These are phyloP conservation scores for Cardamine occulta DNA, from an alignment of 345 rosid species.

Conservation along the genomic window DNA sequence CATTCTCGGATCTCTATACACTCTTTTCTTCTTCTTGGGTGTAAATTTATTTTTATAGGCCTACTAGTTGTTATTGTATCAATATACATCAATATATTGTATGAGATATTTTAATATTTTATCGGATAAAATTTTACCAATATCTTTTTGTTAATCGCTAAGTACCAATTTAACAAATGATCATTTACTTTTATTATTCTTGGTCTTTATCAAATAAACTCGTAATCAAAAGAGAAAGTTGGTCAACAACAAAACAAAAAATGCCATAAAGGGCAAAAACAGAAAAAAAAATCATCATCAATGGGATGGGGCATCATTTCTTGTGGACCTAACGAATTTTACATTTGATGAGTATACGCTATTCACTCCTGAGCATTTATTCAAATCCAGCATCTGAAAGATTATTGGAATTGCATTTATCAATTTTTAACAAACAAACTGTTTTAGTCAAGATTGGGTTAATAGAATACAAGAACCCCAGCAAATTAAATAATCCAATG, in stretches of 20 bases:
- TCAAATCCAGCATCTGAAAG: conserved; percentile 22
- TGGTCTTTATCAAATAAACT: neutral
- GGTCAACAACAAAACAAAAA: conserved; percentile 3
- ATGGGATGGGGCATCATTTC: conserved; percentile 1
- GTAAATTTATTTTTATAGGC: neutral
- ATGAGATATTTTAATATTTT: neutral
- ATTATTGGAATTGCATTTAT: conserved; percentile 5
- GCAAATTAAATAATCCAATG: neutral
- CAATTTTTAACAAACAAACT: neutral
- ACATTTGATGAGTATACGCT: neutral
- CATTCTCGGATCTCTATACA: neutral
- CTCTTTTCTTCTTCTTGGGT: neutral
- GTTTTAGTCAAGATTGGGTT: neutral
- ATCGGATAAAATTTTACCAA: neutral
- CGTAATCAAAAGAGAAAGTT: neutral
- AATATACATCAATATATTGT: neutral
- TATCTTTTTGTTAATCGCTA: neutral
- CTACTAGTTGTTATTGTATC: neutral
- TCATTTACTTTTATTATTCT: neutral
- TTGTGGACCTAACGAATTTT: conserved; percentile 1
- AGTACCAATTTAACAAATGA: neutral
- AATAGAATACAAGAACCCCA: neutral
- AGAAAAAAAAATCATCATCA: neutral
- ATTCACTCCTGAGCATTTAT: neutral
- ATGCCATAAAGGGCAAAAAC: neutral